phyloP scores from a whole-genome alignment of 2,329 filamentous ascomycete species.

The Claviceps pazoutovae region DNA sequence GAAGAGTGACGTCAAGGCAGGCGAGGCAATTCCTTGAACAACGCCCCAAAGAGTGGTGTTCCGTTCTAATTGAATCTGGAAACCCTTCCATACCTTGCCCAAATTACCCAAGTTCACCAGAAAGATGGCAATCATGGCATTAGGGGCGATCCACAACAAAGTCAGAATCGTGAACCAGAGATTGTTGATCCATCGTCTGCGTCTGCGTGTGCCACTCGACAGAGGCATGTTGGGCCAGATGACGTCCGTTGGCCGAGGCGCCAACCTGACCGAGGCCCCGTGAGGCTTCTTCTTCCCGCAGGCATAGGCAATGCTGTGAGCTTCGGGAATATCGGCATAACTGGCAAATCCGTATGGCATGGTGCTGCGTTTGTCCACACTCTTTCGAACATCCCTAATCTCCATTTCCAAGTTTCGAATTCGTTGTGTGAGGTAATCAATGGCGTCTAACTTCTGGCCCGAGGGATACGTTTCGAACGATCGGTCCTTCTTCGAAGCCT shows the following conservation, averaged over 20 bases:
- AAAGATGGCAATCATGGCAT: conserved; percentile 90
- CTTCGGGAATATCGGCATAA: conserved; percentile 76
- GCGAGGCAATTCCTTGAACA: conserved; percentile 82
- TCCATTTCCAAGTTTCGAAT: conserved; percentile 72
- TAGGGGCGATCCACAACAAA: conserved; percentile 76
- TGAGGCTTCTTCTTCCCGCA: conserved; percentile 68
- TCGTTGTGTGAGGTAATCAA: conserved; percentile 78
- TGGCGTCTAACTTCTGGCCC: conserved; percentile 75
- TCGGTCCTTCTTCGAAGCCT: conserved; percentile 66
- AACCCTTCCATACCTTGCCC: conserved; percentile 64
- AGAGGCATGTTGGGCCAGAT: conserved; percentile 92
- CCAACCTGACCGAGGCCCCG: conserved; percentile 62
- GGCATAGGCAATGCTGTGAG: conserved; percentile 74
- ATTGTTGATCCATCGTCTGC: conserved; percentile 64
- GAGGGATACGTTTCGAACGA: conserved; percentile 48
- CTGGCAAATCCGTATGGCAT: conserved; percentile 91
- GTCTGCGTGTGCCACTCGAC: conserved; percentile 50
- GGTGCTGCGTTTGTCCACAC: conserved; percentile 75
- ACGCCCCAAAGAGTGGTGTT: conserved; percentile 66
- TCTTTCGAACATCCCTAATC: conserved; percentile 69
- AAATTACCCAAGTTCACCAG: conserved; percentile 74
- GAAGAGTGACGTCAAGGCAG: conserved; percentile 72
- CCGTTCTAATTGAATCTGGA: conserved; percentile 47
- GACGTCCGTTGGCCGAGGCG: conserved; percentile 77
- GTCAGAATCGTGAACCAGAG: conserved; percentile 75